Evolutionary conservation across 176 grass and related monocot genomes (phyloP).

Genomic region (Triticum monococcum): DNA sequence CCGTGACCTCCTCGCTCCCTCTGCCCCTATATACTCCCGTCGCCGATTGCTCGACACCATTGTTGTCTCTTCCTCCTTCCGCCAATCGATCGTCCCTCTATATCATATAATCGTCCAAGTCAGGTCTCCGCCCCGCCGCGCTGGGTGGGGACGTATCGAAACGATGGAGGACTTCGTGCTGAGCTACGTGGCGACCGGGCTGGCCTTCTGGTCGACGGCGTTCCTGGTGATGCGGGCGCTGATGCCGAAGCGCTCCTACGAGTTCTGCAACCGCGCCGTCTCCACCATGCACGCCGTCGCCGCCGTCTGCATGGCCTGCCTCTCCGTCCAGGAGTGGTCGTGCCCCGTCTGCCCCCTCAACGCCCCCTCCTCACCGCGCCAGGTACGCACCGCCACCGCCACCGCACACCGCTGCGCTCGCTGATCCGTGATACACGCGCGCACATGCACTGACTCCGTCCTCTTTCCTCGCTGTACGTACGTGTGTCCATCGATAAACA

Average conservation of each 20-base stretch:
- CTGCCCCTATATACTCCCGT: slow-evolving; percentile 10
- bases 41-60: slow-evolving; percentile 8
- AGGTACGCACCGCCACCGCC: slow-evolving; percentile 14
- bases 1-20: slow-evolving; percentile 13
- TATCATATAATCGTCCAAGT: neutral
- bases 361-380: slow-evolving; percentile 45
- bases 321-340: slow-evolving; percentile 52
- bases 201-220: slow-evolving; percentile 55
- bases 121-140: neutral
- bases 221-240: slow-evolving; percentile 40
- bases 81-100: neutral
- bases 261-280: slow-evolving; percentile 72
- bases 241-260: slow-evolving; percentile 50
- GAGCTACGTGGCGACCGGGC: slow-evolving; percentile 43
- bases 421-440: neutral
- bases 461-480: too few species aligned
- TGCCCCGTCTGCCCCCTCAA: slow-evolving; percentile 56
- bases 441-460: neutral
- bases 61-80: neutral
- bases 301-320: slow-evolving; percentile 53
- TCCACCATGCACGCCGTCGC: slow-evolving; percentile 52
- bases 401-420: neutral
- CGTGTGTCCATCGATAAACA: neutral
- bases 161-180: slow-evolving; percentile 33
- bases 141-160: neutral